A percentile compares a stretch with the other conserved stretches of the same genome.
Conservation (phyloP, 305 asterid genomes). For the Fraxinus latifolia region DNA sequence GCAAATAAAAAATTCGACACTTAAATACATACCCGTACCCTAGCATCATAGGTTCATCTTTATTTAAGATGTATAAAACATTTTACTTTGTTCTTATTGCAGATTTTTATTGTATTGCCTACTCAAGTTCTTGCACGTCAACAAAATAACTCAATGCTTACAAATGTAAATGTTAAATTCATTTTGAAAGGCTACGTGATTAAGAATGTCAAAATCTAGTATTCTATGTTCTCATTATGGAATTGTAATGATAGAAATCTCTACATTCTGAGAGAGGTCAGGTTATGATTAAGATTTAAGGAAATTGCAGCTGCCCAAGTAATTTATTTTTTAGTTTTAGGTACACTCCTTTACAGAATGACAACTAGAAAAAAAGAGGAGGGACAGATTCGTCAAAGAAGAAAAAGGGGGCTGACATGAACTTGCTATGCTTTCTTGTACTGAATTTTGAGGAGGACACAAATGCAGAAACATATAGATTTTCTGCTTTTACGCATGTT, state of each 20-base stretch:
- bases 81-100: not conserved
- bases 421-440: not conserved
- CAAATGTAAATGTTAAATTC: not conserved
- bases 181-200: not conserved
- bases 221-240: not conserved
- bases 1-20: not conserved
- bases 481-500: not conserved
- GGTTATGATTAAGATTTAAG: not conserved
- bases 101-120: not conserved
- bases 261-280: not conserved
- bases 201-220: not conserved
- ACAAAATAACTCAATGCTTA: not conserved
- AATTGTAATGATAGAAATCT: not conserved
- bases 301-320: not conserved
- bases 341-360: not conserved
- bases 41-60: not conserved
- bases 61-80: not conserved
- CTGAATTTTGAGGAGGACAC: not conserved
- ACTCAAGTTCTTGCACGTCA: not conserved
- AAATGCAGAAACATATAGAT: not conserved
- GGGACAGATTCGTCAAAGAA: not conserved
- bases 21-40: not conserved
- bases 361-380: not conserved
- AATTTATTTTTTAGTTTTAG: not conserved
- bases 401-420: not conserved